These are phyloP conservation scores for Trichoderma orchidacearum DNA, from an alignment of 495 filamentous ascomycete genomes.

Conservation along the genomic window DNA sequence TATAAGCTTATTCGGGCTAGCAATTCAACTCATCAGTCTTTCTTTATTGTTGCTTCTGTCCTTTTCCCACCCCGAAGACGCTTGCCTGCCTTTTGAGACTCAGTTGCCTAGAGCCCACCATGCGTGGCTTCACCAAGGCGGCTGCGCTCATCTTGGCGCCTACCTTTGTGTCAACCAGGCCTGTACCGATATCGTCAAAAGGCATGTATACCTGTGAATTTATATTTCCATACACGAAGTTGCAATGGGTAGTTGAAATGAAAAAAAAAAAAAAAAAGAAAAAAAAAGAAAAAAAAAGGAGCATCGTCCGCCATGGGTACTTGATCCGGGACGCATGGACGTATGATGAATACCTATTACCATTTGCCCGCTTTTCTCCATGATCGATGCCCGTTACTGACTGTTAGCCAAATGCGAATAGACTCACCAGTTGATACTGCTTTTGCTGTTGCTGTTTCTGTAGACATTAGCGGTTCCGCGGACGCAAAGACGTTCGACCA, in stretches of 20 bases:
- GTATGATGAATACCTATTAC: too few species aligned
- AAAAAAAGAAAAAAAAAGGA: neutral
- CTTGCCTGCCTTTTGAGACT: neutral
- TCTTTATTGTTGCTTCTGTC: neutral
- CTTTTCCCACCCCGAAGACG: neutral
- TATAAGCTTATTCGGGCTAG: neutral
- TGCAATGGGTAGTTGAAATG: neutral
- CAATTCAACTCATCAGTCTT: neutral
- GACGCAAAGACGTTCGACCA: neutral
- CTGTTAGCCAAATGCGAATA: neutral
- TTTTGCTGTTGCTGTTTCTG: neutral
- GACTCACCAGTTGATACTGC: neutral
- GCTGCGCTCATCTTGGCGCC: slow-evolving; percentile 16
- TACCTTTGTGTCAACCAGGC: slow-evolving; percentile 11
- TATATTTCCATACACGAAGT: neutral
- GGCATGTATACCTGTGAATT: neutral
- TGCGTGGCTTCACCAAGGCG: slow-evolving; percentile 17
- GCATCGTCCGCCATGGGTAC: neutral
- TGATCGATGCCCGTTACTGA: neutral
- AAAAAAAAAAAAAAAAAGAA: neutral
- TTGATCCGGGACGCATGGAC: neutral
- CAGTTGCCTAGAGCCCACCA: slow-evolving; percentile 6
- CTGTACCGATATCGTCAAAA: neutral
- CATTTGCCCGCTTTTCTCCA: too few species aligned
- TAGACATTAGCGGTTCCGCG: neutral